phyloP scores from a whole-genome alignment of 164 flowering plant genomes.

The Stephania cephalantha region DNA sequence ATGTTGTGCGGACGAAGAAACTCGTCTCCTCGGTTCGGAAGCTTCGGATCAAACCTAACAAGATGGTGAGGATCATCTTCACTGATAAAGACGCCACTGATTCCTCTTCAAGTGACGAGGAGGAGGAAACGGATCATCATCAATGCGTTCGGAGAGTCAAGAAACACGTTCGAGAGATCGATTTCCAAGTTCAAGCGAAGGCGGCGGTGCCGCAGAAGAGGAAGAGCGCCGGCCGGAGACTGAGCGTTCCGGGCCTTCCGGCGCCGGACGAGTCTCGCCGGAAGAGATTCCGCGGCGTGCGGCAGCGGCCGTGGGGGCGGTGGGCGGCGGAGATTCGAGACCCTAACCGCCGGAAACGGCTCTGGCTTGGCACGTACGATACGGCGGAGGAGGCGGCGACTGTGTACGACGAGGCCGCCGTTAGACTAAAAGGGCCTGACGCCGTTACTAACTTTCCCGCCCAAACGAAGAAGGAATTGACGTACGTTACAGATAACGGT shows the following conservation, averaged over 20 bases:
- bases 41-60: slow-evolving; percentile 4
- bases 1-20: slow-evolving; percentile 29
- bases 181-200: slow-evolving; percentile 12
- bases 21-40: neutral
- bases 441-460: slow-evolving; percentile 60
- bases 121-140: slow-evolving; percentile 8
- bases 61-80: slow-evolving; percentile 32
- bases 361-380: slow-evolving; percentile 73
- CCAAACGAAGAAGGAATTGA: neutral
- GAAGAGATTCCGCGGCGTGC: slow-evolving; percentile 39
- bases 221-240: neutral
- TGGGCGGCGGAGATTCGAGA: slow-evolving; percentile 85
- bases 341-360: slow-evolving; percentile 38
- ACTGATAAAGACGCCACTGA: slow-evolving; percentile 58
- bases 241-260: neutral
- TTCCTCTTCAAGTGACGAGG: slow-evolving; percentile 54
- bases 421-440: slow-evolving; percentile 43
- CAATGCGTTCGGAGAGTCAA: slow-evolving; percentile 31
- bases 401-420: slow-evolving; percentile 56
- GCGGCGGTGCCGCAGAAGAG: slow-evolving; percentile 11
- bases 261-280: slow-evolving; percentile 1
- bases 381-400: slow-evolving; percentile 69
- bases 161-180: slow-evolving; percentile 36
- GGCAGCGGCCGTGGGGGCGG: slow-evolving; percentile 67
- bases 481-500: neutral